Evolutionary conservation across 257 asterid genomes (phyloP), one percentile per base, ranked within the genome.

Genomic region (Gentiana straminea): DNA sequence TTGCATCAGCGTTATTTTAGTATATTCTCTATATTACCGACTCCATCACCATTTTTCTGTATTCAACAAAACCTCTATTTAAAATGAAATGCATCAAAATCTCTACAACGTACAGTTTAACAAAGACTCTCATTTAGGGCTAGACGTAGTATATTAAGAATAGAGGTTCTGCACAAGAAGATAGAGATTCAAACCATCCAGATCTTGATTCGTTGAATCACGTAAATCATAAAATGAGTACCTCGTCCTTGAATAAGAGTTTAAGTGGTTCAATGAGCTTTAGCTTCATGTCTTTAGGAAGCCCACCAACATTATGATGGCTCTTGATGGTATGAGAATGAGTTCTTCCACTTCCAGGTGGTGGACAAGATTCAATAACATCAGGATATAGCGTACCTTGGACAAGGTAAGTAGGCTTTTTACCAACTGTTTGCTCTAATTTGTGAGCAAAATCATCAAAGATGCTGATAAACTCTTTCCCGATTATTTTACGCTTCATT

Each of bases 341-440:
- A 35, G 94, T 83, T 68, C 86, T 80, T 65, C 94, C 95, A 66
- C 89, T 92, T 66, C 99, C 99, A 54, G 99, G 99, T 49, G 99
- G 99, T 0, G 97, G 97, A 69, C 95, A 92, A 44, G 99, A 92
- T 70, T 92, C 97, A 41, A 92, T 92, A 66, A 92, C 90, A 65
- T 92, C 99, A 35, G 99, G 99, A 59, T 92, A 92, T 75, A 92
- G 67, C 7, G 99, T 92, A 69, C 99, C 99, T 75, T 92, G 99
- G 71, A 88, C 97, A 65, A 88, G 75, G 74, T 78, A 92, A 57
- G 77, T 54, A 36, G 97, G 94, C 48, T 68, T 83, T 56, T 51
- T 85, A 12, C 95, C 95, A n/a, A 80, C 62, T 49, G 79, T 83
- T 55, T 73, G 59, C 79, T 88, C 93, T 61, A 92, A 70, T 36